Conservation (phyloP, 1,284 basidiomycete species). For the Tetrapyrgos nigripes region DNA sequence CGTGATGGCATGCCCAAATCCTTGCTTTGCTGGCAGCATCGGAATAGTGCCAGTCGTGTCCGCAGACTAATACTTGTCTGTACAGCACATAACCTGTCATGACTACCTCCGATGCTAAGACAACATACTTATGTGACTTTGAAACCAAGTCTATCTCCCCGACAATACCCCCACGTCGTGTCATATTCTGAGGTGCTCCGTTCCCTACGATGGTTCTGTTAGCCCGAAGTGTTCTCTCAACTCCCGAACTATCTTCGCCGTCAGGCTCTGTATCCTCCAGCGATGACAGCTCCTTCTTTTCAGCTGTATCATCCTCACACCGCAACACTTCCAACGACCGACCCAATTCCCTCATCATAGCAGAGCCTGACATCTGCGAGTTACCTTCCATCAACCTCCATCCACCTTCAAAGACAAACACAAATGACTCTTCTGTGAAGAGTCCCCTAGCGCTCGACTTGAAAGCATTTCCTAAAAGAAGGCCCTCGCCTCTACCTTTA, state of each 20-base stretch:
- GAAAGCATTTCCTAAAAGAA: background rate
- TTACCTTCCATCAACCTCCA: background rate
- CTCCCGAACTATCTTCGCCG: conserved; percentile 13
- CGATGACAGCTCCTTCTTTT: conserved; percentile 13
- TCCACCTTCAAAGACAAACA: background rate
- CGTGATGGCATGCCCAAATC: background rate
- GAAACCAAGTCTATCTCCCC: background rate
- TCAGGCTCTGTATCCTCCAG: conserved; percentile 11
- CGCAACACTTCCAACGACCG: background rate
- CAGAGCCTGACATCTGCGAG: background rate
- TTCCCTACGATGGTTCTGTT: background rate
- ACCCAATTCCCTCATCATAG: background rate
- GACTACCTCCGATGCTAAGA: background rate
- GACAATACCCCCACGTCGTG: background rate
- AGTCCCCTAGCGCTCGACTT: background rate
- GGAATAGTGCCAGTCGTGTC: background rate
- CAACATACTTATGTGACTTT: background rate
- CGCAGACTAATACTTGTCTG: background rate
- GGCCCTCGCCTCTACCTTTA: conserved; percentile 4
- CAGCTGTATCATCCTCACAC: conserved; percentile 8
- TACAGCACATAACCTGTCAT: background rate
- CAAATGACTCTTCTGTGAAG: background rate
- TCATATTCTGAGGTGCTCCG: background rate
- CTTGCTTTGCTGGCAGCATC: background rate
- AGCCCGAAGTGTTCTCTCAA: conserved; percentile 6